Conservation (phyloP, 2,329 filamentous ascomycete genomes). For the Tolypocladium album region DNA sequence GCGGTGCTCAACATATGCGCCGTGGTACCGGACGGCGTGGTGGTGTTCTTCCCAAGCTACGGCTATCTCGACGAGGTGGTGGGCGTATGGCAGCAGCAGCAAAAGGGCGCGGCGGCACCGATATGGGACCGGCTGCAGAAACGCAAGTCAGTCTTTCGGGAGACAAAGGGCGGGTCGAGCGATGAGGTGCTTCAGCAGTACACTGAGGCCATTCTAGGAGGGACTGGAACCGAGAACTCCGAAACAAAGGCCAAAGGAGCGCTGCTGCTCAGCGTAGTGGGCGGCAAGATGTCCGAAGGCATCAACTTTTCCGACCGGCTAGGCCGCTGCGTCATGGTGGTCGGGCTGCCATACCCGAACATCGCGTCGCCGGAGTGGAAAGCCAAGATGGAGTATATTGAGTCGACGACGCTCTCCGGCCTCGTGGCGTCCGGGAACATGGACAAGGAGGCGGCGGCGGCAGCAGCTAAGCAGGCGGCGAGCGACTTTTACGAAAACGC, state of each 20-base stretch:
- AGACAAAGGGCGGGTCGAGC: slow-evolving; percentile 41
- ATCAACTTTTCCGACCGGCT: slow-evolving; percentile 95
- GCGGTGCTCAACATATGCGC: slow-evolving; percentile 62
- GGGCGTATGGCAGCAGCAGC: slow-evolving; percentile 43
- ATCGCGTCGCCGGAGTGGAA: slow-evolving; percentile 85
- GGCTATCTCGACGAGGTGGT: slow-evolving; percentile 73
- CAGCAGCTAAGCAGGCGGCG: slow-evolving; percentile 43
- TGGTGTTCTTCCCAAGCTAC: slow-evolving; percentile 95
- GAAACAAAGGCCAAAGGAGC: slow-evolving; percentile 43
- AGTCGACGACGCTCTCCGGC: slow-evolving; percentile 40
- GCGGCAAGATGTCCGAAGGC: slow-evolving; percentile 90
- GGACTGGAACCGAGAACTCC: slow-evolving; percentile 19
- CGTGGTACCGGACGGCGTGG: slow-evolving; percentile 75
- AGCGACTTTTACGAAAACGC: slow-evolving; percentile 86
- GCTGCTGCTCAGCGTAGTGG: slow-evolving; percentile 79
- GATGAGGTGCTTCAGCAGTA: slow-evolving; percentile 70
- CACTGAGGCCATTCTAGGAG: slow-evolving; percentile 50
- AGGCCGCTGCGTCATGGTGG: slow-evolving; percentile 80
- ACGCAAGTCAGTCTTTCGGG: slow-evolving; percentile 53
- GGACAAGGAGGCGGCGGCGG: slow-evolving; percentile 13
- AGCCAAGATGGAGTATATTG: slow-evolving; percentile 80
- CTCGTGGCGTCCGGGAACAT: slow-evolving; percentile 12
- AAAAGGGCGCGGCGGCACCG: slow-evolving; percentile 16
- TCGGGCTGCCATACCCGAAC: slow-evolving; percentile 90
- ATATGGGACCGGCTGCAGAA: slow-evolving; percentile 48